Evolutionary conservation across 2,329 filamentous ascomycete species (phyloP).

Genomic region (Cladorrhinum sp.): DNA sequence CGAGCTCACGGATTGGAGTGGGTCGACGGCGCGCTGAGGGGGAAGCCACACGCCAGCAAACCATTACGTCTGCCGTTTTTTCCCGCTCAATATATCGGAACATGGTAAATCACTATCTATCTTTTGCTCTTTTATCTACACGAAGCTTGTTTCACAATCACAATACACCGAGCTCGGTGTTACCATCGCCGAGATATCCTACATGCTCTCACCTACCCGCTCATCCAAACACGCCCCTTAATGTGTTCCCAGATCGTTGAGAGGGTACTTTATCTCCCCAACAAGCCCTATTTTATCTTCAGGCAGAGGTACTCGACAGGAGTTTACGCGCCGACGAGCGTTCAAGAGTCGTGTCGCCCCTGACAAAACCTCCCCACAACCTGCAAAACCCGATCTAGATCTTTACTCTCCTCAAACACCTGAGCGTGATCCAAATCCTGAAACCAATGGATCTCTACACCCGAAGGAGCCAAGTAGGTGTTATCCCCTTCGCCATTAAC

Average conservation of each 20-base stretch:
- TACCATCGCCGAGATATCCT: too few species aligned
- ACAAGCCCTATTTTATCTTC: too few species aligned
- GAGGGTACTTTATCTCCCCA: too few species aligned
- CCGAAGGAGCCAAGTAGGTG: constrained; percentile 30
- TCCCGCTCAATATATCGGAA: not conserved
- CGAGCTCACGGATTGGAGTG: constrained; percentile 61
- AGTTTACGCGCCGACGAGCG: too few species aligned
- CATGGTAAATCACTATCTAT: not conserved
- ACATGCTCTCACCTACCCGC: not conserved
- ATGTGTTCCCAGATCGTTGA: too few species aligned
- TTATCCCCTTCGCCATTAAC: constrained; percentile 30
- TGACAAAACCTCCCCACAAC: constrained; percentile 27
- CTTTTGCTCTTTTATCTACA: not conserved
- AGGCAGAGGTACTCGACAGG: too few species aligned
- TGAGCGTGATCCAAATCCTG: constrained; percentile 62
- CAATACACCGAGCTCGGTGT: too few species aligned
- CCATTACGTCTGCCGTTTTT: not conserved
- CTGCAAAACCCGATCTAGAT: constrained; percentile 15
- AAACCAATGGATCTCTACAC: constrained; percentile 59
- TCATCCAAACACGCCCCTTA: not conserved
- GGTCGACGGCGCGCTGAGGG: constrained; percentile 37
- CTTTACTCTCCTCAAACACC: constrained; percentile 45
- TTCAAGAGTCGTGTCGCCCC: too few species aligned
- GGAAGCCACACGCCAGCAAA: not conserved
- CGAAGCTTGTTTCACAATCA: too few species aligned